These are phyloP conservation scores for Coccomyxa sp. DNA, from an alignment of 139 green algal genomes.

Conservation along the genomic window DNA sequence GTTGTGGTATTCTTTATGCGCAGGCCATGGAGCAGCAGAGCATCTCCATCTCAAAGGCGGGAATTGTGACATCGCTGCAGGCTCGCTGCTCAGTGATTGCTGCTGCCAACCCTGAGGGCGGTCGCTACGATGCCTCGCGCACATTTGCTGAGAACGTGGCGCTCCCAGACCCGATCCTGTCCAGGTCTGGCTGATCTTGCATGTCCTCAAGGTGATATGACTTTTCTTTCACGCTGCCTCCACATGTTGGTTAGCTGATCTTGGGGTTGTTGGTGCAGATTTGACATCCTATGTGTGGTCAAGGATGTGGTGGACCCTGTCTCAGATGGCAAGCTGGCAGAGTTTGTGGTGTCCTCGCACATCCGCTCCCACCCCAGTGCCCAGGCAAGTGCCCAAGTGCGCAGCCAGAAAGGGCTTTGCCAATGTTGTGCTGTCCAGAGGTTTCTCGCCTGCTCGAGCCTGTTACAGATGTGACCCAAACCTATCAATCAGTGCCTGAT, in stretches of 20 bases:
- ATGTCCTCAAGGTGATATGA: neutral
- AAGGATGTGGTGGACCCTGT: conserved; percentile 93
- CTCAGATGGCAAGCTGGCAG: conserved; percentile 82
- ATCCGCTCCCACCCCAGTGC: conserved; percentile 68
- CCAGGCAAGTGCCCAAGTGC: conserved; percentile 2
- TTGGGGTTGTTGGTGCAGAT: conserved; percentile 47
- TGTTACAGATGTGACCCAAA: too few species aligned
- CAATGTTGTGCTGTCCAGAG: neutral
- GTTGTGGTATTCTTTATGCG: neutral
- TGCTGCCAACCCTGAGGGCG: conserved; percentile 94
- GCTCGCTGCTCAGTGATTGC: conserved; percentile 93
- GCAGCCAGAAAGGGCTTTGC: neutral
- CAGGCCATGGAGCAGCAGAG: conserved; percentile 99
- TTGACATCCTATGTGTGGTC: conserved; percentile 96
- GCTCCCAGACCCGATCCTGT: conserved; percentile 97
- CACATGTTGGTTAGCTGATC: too few species aligned
- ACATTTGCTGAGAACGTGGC: conserved; percentile 88
- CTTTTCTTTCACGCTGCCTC: too few species aligned
- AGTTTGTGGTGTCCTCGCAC: conserved; percentile 92
- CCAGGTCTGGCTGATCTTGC: conserved; percentile 56
- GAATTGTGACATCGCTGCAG: conserved; percentile 84
- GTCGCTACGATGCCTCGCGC: conserved; percentile 88
- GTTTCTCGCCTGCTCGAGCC: too few species aligned
- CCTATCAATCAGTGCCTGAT: too few species aligned
- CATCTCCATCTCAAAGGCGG: conserved; percentile 98